Conservation (phyloP, 768 basidiomycete species). For the Boletus rufocinnamomeus region DNA sequence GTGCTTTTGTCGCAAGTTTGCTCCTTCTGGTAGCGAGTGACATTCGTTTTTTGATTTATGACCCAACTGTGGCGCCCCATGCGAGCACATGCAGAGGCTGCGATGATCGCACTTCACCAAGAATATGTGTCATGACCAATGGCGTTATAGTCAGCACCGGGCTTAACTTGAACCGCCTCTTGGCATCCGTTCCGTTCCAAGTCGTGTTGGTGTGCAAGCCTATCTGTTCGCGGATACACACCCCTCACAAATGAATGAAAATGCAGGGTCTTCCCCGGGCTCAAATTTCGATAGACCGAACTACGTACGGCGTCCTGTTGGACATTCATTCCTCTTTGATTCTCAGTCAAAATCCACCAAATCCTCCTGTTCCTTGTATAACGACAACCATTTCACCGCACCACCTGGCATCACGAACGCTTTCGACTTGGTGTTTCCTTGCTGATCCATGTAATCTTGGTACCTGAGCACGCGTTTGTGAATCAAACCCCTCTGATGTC, state of each 20-base stretch:
- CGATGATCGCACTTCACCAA: conserved; percentile 9
- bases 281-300: background rate
- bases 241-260: background rate
- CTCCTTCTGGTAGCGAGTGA: conserved; percentile 2
- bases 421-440: background rate
- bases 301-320: background rate
- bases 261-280: background rate
- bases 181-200: background rate
- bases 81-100: background rate
- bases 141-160: background rate
- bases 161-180: background rate
- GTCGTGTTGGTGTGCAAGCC: background rate
- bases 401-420: background rate
- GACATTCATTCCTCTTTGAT: background rate
- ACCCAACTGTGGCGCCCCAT: background rate
- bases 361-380: background rate
- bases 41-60: background rate
- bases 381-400: background rate
- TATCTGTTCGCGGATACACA: background rate
- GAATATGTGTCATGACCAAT: background rate
- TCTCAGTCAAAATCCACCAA: no score
- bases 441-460: background rate
- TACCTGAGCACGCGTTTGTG: no score
- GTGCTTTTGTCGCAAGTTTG: conserved; percentile 8
- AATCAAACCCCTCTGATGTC: no score